These are phyloP conservation scores for Trametes polyzona DNA, from an alignment of 1,284 basidiomycete species.

Conservation along the genomic window DNA sequence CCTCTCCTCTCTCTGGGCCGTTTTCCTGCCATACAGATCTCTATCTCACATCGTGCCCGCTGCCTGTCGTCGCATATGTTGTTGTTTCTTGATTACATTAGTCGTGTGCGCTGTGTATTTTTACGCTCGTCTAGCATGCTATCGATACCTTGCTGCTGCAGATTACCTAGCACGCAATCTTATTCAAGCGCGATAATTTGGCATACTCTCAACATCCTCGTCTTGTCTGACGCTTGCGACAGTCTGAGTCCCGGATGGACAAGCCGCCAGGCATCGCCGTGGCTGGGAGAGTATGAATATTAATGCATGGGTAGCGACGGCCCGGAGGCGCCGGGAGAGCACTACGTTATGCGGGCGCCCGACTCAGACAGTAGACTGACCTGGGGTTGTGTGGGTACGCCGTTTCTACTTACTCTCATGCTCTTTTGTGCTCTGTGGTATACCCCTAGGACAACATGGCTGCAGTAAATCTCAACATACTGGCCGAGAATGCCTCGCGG, in stretches of 20 bases:
- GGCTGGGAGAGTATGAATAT: background rate
- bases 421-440: background rate
- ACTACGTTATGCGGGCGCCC: constrained; percentile 16
- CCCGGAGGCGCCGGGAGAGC: background rate
- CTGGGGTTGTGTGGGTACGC: background rate
- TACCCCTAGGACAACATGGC: constrained; percentile 41
- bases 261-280: background rate
- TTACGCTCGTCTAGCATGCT: constrained; percentile 39
- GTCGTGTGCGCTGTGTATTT: constrained; percentile 41
- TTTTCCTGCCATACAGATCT: background rate
- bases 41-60: constrained; percentile 3
- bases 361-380: background rate
- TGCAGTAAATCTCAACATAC: constrained; percentile 63
- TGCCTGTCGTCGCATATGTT: constrained; percentile 38
- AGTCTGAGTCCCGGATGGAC: too few species aligned
- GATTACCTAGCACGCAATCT: constrained; percentile 18
- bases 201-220: background rate
- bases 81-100: constrained; percentile 39
- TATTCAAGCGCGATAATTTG: constrained; percentile 15
- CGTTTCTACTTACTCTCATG: background rate
- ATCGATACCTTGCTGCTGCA: constrained; percentile 37
- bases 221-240: background rate
- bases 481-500: constrained; percentile 80
- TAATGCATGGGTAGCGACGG: background rate
- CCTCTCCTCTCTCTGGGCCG: too few species aligned